Conservation (phyloP, 352 stramenopile species). For the Hyaloperonospora arabidopsidis region DNA sequence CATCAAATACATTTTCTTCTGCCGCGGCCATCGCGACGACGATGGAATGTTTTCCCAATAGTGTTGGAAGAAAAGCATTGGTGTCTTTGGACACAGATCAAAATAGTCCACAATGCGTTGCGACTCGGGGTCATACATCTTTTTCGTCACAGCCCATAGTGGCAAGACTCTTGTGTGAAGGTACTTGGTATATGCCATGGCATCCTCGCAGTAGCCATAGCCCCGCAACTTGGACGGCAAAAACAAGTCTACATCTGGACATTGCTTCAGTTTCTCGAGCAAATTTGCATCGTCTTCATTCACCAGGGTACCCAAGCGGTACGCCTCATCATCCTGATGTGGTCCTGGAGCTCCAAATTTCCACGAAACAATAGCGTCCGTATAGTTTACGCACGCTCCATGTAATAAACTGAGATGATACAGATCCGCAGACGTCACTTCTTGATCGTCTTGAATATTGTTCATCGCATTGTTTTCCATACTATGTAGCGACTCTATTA, state of each 20-base stretch:
- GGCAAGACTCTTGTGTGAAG: conserved; percentile 32
- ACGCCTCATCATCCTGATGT: conserved; percentile 14
- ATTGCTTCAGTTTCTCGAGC: conserved; percentile 42
- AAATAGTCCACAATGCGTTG: conserved; percentile 34
- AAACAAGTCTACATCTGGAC: conserved; percentile 62
- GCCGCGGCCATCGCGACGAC: conserved; percentile 22
- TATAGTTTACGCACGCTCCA: conserved; percentile 33
- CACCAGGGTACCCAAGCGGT: conserved; percentile 24
- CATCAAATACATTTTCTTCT: conserved; percentile 41
- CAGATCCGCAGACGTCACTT: no score
- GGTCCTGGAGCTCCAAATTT: conserved; percentile 22
- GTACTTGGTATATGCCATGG: conserved; percentile 47
- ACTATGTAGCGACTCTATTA: no score
- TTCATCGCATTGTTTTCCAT: no score
- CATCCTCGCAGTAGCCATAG: conserved; percentile 51
- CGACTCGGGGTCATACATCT: conserved; percentile 22
- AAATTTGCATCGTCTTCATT: conserved; percentile 29
- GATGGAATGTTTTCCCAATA: conserved; percentile 36
- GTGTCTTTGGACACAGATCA: conserved; percentile 37
- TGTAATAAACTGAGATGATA: conserved; percentile 50
- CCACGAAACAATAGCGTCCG: conserved; percentile 47
- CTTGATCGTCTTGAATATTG: no score
- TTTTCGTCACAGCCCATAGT: conserved; percentile 35
- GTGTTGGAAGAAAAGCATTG: conserved; percentile 42
- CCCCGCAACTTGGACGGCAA: conserved; percentile 32